Percentiles rank a stretch among this genome's conserved stretches.
These are phyloP conservation scores for Spathaspora sp. DNA, from an alignment of 805 yeast genomes.

Conservation along the genomic window DNA sequence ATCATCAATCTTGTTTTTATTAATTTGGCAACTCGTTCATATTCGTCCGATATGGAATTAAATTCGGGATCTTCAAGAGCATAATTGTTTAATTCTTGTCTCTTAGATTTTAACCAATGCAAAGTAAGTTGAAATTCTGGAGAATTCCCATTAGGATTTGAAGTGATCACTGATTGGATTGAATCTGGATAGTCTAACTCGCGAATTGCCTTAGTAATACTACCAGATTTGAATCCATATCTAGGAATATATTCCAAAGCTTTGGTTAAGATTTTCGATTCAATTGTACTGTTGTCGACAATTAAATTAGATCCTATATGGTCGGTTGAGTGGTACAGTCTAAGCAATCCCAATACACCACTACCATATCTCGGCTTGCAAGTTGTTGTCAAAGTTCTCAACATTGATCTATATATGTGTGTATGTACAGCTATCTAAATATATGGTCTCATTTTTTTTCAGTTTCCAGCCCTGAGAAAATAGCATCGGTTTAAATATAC, in stretches of 20 bases:
- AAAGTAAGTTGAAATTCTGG: constrained; percentile 58
- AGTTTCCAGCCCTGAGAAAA: not conserved
- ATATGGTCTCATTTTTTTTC: constrained; percentile 1
- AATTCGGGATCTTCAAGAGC: constrained; percentile 24
- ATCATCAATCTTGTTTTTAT: constrained; percentile 48
- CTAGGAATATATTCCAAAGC: constrained; percentile 44
- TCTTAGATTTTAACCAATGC: constrained; percentile 42
- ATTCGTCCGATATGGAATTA: constrained; percentile 31
- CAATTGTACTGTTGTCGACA: constrained; percentile 29
- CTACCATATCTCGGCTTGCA: not conserved
- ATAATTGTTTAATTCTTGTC: constrained; percentile 34
- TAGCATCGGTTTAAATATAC: not conserved
- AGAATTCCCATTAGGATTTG: constrained; percentile 35
- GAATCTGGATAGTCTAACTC: constrained; percentile 49
- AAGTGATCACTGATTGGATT: constrained; percentile 38
- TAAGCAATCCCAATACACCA: not conserved
- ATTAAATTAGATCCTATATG: constrained; percentile 35
- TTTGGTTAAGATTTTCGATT: constrained; percentile 36
- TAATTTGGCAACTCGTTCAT: constrained; percentile 41
- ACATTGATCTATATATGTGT: not conserved
- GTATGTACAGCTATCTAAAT: not conserved
- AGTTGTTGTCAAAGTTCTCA: not conserved
- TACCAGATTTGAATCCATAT: constrained; percentile 46
- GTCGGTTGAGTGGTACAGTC: constrained; percentile 31
- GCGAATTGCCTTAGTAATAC: constrained; percentile 49